Conservation (phyloP, 2,329 filamentous ascomycete genomes). For the Sporothrix globosa region DNA sequence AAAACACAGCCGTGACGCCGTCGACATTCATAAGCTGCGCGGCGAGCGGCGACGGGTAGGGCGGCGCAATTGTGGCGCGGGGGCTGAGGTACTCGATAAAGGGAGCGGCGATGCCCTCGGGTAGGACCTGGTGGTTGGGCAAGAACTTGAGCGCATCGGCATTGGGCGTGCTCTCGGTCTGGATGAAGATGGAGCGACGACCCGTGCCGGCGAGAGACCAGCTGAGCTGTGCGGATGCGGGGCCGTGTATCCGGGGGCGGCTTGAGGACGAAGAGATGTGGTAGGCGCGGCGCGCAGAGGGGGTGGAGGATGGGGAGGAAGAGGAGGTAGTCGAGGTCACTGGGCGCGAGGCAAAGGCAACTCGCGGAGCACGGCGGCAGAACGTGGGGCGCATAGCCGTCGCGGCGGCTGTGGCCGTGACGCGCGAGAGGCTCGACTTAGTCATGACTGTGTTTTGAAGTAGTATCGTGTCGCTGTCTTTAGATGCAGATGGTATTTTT, state of each 20-base stretch:
- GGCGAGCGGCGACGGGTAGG: conserved; percentile 87
- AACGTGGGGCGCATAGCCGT: conserved; percentile 35
- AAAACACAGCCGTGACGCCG: conserved; percentile 93
- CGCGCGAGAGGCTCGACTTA: conserved; percentile 37
- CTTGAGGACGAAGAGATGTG: conserved; percentile 32
- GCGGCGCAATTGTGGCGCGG: conserved; percentile 82
- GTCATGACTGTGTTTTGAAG: conserved; percentile 36
- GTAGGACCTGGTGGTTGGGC: conserved; percentile 84
- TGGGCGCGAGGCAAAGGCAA: conserved; percentile 31
- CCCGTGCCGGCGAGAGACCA: conserved; percentile 41
- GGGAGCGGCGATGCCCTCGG: conserved; percentile 69
- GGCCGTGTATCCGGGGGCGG: conserved; percentile 38
- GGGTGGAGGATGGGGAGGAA: neutral
- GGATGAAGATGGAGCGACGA: conserved; percentile 88
- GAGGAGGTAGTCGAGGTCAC: conserved; percentile 1
- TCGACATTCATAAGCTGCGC: conserved; percentile 90
- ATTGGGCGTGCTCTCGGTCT: conserved; percentile 94
- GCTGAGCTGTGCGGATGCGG: conserved; percentile 32
- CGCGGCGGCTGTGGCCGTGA: conserved; percentile 34
- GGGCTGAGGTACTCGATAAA: conserved; percentile 93
- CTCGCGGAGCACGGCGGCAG: conserved; percentile 32
- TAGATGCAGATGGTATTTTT: neutral
- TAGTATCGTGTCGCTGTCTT: neutral
- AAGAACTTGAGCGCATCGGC: conserved; percentile 95
- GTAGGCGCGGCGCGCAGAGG: conserved; percentile 25